phyloP scores from a whole-genome alignment of 768 basidiomycete genomes.

The Leccinum sublutescens region DNA sequence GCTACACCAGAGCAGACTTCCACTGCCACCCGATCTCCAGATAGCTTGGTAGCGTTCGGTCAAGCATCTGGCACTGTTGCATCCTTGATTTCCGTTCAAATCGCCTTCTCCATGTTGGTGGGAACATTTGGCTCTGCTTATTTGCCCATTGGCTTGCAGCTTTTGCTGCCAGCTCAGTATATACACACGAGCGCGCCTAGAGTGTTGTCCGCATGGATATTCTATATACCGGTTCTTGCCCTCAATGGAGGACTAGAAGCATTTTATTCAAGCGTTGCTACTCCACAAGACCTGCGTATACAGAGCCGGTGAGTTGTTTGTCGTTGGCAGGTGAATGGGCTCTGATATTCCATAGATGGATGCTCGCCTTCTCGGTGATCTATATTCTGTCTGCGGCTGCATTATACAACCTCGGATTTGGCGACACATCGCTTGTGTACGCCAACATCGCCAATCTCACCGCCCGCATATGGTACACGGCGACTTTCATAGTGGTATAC shows the following conservation, averaged over 20 bases:
- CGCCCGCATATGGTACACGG: slow-evolving; percentile 60
- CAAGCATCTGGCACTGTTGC: slow-evolving; percentile 52
- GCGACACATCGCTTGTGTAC: slow-evolving; percentile 71
- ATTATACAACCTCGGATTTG: slow-evolving; percentile 47
- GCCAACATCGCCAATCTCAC: slow-evolving; percentile 71
- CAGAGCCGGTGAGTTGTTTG: slow-evolving; percentile 58
- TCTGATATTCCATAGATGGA: slow-evolving; percentile 48
- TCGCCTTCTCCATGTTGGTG: slow-evolving; percentile 65
- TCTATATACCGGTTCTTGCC: slow-evolving; percentile 87
- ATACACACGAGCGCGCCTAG: slow-evolving; percentile 73
- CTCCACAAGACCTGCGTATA: slow-evolving; percentile 56
- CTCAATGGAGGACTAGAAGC: slow-evolving; percentile 92
- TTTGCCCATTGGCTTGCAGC: slow-evolving; percentile 61
- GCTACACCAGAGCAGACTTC: slow-evolving; percentile 9
- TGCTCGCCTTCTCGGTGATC: slow-evolving; percentile 69
- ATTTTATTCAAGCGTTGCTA: slow-evolving; percentile 79
- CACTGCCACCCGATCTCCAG: background rate
- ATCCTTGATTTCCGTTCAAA: slow-evolving; percentile 64
- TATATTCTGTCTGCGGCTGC: slow-evolving; percentile 58
- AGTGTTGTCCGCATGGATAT: slow-evolving; percentile 78
- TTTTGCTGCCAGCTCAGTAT: slow-evolving; percentile 73
- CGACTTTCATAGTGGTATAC: slow-evolving; percentile 47
- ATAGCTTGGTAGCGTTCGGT: slow-evolving; percentile 18
- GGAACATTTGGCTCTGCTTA: slow-evolving; percentile 75
- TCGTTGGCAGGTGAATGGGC: background rate